Conservation (phyloP, 2,329 filamentous ascomycete species). For the Metarhizium sp. region DNA sequence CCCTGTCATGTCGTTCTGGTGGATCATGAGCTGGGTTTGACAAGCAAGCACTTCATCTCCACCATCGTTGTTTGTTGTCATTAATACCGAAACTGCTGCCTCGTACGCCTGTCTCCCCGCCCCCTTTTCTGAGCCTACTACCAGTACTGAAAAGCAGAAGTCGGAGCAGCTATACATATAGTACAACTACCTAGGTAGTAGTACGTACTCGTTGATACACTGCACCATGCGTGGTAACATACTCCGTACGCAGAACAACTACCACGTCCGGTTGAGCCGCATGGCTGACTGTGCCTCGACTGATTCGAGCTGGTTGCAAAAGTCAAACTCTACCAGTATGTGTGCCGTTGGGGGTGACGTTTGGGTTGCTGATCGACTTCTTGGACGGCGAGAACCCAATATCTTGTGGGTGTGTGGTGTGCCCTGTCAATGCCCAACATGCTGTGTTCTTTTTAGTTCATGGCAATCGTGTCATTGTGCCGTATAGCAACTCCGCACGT, state of each 20-base stretch:
- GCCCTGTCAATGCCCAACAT: conserved; percentile 1
- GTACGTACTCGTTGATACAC: too few species aligned
- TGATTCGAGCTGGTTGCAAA: background rate
- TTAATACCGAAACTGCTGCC: background rate
- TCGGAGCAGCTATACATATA: background rate
- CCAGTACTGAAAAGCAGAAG: background rate
- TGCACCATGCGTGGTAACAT: too few species aligned
- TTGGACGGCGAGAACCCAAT: background rate
- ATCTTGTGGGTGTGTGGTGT: background rate
- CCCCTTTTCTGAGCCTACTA: background rate
- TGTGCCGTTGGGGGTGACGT: background rate
- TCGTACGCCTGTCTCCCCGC: background rate
- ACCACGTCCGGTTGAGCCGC: background rate
- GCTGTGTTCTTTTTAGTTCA: background rate
- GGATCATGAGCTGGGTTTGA: conserved; percentile 1
- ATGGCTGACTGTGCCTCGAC: background rate
- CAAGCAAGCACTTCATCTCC: conserved; percentile 2
- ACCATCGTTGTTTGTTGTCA: background rate
- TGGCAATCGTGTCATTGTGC: background rate
- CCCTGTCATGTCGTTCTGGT: background rate
- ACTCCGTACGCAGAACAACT: too few species aligned
- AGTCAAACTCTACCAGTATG: background rate
- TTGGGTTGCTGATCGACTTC: background rate
- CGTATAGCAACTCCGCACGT: conserved; percentile 5
- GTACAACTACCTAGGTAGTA: too few species aligned